Evolutionary conservation across 495 filamentous ascomycete species (phyloP).

Genomic region (Daldinia loculata): DNA sequence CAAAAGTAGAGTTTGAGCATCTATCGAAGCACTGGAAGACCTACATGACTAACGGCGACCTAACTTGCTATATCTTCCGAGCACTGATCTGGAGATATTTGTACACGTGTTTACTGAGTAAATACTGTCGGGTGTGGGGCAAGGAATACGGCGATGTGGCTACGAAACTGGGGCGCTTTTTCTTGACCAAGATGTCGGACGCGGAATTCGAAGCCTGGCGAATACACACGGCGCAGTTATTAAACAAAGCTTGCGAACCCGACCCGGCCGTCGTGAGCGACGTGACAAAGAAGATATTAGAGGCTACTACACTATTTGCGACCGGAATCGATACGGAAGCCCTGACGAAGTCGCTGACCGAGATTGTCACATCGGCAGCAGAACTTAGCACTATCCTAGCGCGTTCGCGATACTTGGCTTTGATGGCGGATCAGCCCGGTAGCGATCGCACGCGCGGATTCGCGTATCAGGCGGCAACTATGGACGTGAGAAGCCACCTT

Average conservation of each 20-base stretch:
- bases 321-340: slow-evolving; percentile 13
- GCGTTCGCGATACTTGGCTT: slow-evolving; percentile 17
- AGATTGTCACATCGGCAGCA: slow-evolving; percentile 31
- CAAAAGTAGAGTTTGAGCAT: slow-evolving; percentile 27
- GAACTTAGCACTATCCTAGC: slow-evolving; percentile 34
- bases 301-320: slow-evolving; percentile 18
- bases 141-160: slow-evolving; percentile 28
- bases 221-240: slow-evolving; percentile 33
- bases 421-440: slow-evolving; percentile 41
- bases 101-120: slow-evolving; percentile 29
- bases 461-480: slow-evolving; percentile 18
- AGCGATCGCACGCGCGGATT: slow-evolving; percentile 39
- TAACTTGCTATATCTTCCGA: slow-evolving; percentile 40
- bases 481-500: slow-evolving; percentile 38
- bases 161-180: slow-evolving; percentile 7
- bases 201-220: slow-evolving; percentile 32
- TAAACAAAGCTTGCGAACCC: slow-evolving; percentile 20
- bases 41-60: slow-evolving; percentile 30
- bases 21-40: slow-evolving; percentile 42
- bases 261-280: slow-evolving; percentile 24
- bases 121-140: slow-evolving; percentile 40
- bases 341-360: slow-evolving; percentile 8
- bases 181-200: slow-evolving; percentile 21
- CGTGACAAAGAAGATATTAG: slow-evolving; percentile 14
- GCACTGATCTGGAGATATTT: slow-evolving; percentile 45